Evolutionary conservation across 805 yeast genomes (phyloP), one percentile per base, ranked within the genome.

Genomic region (Groenewaldozyma tartarivorans): DNA sequence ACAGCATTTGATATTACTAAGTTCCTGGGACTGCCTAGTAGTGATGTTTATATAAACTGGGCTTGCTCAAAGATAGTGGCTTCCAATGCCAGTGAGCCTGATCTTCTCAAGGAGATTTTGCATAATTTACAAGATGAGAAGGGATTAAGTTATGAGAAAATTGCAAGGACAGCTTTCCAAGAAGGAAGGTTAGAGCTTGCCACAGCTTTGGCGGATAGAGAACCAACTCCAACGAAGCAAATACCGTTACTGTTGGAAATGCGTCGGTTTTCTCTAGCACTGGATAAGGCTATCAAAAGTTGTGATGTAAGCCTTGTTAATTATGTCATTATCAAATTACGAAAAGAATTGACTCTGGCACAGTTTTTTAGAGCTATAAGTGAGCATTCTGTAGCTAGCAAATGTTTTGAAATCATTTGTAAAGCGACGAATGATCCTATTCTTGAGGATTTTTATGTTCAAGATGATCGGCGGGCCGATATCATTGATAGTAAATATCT

Each of bases 141-240:
- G 13, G 67, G 69, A 2, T 69, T 79, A 16, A 68, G 87, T 0
- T 78, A 75, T 45, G 72, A 74, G 4, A 64, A 68, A 20, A 73
- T 86, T 20, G 77, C 85, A 0, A 63, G 67, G 5, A 68, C 74
- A 15, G 92, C 95, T 1, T 74, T 71, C 51, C 79, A 80, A 51
- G 96, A 90, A 58, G 97, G 97, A 1, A 67, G 97, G 20, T 57
- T 71, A 7, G 66, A 69, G 19, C 61, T 92, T 18, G 80, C 95
- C 29, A 74, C 79, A 40, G 64, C 71, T 34, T 58, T 92, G n/a
- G 67, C 83, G 9, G 71, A 77, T 37, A 60, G 77, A 44, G 97
- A 92, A 54, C 79, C 82, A 1, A 52, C 63, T 11, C 70, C 81
- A 1, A 63, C 68, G 4, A 69, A 73, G 42, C 82, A 81, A 47